Evolutionary conservation across 306 rosid genomes (phyloP).

Genomic region (Carpinus viminea): DNA sequence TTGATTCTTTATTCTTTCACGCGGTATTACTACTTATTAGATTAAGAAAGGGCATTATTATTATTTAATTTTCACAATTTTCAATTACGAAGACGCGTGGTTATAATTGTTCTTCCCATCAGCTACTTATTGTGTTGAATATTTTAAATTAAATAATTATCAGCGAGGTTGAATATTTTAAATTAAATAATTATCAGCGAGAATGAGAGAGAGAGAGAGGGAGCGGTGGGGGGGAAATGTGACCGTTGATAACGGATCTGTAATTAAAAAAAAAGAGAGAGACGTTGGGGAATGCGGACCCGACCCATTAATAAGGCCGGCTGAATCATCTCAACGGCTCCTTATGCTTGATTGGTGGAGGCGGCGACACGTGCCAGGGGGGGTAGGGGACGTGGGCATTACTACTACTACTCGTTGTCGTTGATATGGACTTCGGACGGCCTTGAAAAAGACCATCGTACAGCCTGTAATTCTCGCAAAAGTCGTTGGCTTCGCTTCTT

Average conservation of each 20-base stretch:
- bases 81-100: background rate
- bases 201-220: background rate
- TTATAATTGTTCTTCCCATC: background rate
- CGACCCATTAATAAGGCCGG: constrained; percentile 23
- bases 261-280: background rate
- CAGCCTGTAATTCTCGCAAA: too few relatives aligned
- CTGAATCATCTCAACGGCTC: constrained; percentile 43
- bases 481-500: too few relatives aligned
- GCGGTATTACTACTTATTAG: background rate
- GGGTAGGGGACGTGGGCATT: background rate
- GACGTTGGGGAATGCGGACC: constrained; percentile 37
- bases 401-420: too few relatives aligned
- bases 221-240: background rate
- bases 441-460: too few relatives aligned
- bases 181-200: too few relatives aligned
- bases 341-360: background rate
- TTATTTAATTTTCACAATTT: background rate
- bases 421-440: too few relatives aligned
- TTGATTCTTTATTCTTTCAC: background rate
- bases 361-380: constrained; percentile 6
- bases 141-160: too few relatives aligned
- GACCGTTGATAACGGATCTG: constrained; percentile 57
- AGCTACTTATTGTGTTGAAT: too few relatives aligned
- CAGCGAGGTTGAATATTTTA: too few relatives aligned
- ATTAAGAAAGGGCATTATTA: background rate